Evolutionary conservation across 1,284 basidiomycete species (phyloP).

Genomic region (Veloboletus limbatus): DNA sequence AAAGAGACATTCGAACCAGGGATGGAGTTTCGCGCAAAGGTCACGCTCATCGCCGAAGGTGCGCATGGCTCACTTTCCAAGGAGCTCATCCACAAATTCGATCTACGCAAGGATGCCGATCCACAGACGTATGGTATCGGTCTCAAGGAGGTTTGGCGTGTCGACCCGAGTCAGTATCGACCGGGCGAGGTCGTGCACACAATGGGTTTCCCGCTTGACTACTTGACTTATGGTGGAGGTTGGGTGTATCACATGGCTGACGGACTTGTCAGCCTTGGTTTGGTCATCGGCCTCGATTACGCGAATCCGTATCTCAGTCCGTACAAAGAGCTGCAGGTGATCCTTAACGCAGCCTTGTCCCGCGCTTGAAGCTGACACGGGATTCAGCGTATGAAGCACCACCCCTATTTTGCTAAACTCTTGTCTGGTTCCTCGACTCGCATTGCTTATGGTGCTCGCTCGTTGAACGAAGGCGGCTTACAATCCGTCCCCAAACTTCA

Average conservation of each 20-base stretch:
- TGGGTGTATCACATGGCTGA: slow-evolving; percentile 97
- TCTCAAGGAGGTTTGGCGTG: slow-evolving; percentile 97
- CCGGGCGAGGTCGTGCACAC: slow-evolving; percentile 92
- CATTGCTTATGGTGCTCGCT: slow-evolving; percentile 89
- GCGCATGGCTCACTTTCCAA: slow-evolving; percentile 93
- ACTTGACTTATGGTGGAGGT: slow-evolving; percentile 88
- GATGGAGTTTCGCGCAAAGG: slow-evolving; percentile 94
- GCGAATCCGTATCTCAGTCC: slow-evolving; percentile 92
- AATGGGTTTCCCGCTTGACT: slow-evolving; percentile 90
- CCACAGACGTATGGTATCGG: slow-evolving; percentile 97
- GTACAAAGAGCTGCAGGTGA: slow-evolving; percentile 89
- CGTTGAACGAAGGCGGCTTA: slow-evolving; percentile 92
- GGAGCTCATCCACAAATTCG: slow-evolving; percentile 75
- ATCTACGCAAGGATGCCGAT: slow-evolving; percentile 75
- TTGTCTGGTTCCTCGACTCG: slow-evolving; percentile 74
- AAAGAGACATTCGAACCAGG: slow-evolving; percentile 95
- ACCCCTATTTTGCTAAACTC: slow-evolving; percentile 85
- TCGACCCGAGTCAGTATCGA: slow-evolving; percentile 73
- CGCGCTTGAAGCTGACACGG: slow-evolving; percentile 4
- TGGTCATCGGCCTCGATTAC: slow-evolving; percentile 95
- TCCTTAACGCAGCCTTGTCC: slow-evolving; percentile 16
- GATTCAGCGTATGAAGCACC: slow-evolving; percentile 90
- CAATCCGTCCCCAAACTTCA: slow-evolving; percentile 90
- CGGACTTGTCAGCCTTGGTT: slow-evolving; percentile 85
- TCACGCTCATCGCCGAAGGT: slow-evolving; percentile 95